phyloP scores from a whole-genome alignment of 2,329 filamentous ascomycete species.

The Diplocarpon rosae region DNA sequence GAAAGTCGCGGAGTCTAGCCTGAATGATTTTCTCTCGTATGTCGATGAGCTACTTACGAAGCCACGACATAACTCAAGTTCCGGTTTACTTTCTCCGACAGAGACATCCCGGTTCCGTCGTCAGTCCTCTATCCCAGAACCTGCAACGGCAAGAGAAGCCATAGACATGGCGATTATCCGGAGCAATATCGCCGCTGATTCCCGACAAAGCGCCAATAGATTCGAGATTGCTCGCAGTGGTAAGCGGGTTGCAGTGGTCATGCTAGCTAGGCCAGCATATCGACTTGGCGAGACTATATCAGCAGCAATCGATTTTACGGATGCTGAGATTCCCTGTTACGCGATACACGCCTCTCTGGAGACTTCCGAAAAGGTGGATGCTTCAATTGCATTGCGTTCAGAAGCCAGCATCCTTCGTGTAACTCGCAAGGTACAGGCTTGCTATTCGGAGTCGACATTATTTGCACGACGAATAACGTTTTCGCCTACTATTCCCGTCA shows the following conservation, averaged over 20 bases:
- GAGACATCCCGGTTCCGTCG: conserved; percentile 44
- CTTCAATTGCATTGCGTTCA: conserved; percentile 70
- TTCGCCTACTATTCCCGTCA: conserved; percentile 68
- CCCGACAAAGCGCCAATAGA: conserved; percentile 75
- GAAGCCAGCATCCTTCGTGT: conserved; percentile 78
- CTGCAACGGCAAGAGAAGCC: conserved; percentile 62
- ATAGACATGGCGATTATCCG: conserved; percentile 87
- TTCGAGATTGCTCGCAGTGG: conserved; percentile 93
- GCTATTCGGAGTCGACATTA: conserved; percentile 69
- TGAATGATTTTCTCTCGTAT: conserved; percentile 63
- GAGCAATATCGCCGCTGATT: conserved; percentile 56
- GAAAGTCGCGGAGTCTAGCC: conserved; percentile 28
- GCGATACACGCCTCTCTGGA: conserved; percentile 77
- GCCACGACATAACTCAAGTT: conserved; percentile 40
- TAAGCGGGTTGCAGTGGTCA: conserved; percentile 81
- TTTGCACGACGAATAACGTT: conserved; percentile 74
- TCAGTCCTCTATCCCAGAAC: conserved; percentile 43
- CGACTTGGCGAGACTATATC: conserved; percentile 79
- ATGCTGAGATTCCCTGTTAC: conserved; percentile 71
- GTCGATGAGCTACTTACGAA: conserved; percentile 63
- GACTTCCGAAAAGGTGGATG: conserved; percentile 73
- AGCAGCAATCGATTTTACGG: conserved; percentile 72
- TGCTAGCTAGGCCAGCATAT: conserved; percentile 79
- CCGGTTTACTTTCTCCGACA: conserved; percentile 62
- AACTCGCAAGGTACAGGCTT: conserved; percentile 70